Evolutionary conservation across 2,329 filamentous ascomycete species (phyloP).

Genomic region (Venturia pyrina): DNA sequence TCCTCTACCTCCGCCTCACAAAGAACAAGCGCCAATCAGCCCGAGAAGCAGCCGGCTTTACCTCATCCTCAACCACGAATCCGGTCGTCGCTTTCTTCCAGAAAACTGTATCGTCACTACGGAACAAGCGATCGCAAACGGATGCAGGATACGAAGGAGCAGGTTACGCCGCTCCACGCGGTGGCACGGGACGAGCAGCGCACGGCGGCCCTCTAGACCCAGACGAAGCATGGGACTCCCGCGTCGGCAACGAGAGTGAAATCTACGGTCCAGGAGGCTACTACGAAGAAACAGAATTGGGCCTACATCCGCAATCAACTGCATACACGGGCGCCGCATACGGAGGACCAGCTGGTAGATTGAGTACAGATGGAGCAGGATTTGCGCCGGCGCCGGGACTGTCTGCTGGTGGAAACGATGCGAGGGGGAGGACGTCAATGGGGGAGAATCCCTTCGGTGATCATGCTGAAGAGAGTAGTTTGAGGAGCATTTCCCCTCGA

Average conservation of each 20-base stretch:
- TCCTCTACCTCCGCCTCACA: constrained; percentile 54
- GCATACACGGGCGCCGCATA: constrained; percentile 29
- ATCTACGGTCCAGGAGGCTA: constrained; percentile 51
- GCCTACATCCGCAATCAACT: constrained; percentile 34
- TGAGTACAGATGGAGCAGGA: constrained; percentile 27
- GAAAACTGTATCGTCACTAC: constrained; percentile 53
- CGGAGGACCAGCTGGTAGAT: constrained; percentile 19
- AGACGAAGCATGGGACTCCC: constrained; percentile 77
- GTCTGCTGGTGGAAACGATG: constrained; percentile 14
- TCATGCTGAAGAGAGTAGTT: constrained; percentile 39
- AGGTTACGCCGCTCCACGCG: constrained; percentile 35
- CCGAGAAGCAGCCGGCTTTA: constrained; percentile 35
- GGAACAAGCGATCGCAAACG: constrained; percentile 54
- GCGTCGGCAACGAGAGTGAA: constrained; percentile 65
- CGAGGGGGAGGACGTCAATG: constrained; percentile 26
- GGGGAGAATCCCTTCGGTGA: constrained; percentile 59
- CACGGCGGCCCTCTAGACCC: constrained; percentile 62
- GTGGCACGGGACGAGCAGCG: constrained; percentile 23
- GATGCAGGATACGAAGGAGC: constrained; percentile 58
- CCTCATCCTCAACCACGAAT: constrained; percentile 34
- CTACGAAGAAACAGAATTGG: constrained; percentile 69
- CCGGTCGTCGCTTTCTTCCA: constrained; percentile 66
- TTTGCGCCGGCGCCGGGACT: constrained; percentile 29
- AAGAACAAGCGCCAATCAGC: constrained; percentile 25
- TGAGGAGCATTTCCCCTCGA: constrained; percentile 66